Conservation (phyloP, 1,284 basidiomycete genomes). For the Ustilago bromivora region DNA sequence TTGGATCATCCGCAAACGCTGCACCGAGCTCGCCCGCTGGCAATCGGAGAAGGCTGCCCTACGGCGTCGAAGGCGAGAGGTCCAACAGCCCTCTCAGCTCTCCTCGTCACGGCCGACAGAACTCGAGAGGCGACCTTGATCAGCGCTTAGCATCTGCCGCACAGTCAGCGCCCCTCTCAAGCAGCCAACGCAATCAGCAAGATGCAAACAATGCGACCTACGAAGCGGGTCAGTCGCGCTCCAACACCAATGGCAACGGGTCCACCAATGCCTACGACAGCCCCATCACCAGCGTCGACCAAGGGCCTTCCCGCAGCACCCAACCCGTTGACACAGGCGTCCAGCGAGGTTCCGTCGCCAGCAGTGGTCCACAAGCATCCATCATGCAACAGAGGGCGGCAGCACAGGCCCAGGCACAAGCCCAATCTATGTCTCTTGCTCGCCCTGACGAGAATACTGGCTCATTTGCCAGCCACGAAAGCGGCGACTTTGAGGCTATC, state of each 20-base stretch:
- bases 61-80: slow-evolving; percentile 23
- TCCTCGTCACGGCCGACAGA: slow-evolving; percentile 33
- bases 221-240: slow-evolving; percentile 8
- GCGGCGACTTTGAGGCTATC: slow-evolving; percentile 49
- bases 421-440: slow-evolving; percentile 39
- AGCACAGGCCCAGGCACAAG: slow-evolving; percentile 55
- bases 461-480: slow-evolving; percentile 34
- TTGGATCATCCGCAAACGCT: slow-evolving; percentile 16
- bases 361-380: slow-evolving; percentile 36
- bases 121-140: slow-evolving; percentile 32
- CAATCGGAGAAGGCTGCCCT: slow-evolving; percentile 37
- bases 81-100: slow-evolving; percentile 44
- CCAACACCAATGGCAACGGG: slow-evolving; percentile 33
- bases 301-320: slow-evolving; percentile 32
- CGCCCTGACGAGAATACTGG: slow-evolving; percentile 22
- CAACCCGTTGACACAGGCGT: slow-evolving; percentile 30
- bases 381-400: slow-evolving; percentile 64
- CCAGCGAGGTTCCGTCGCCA: slow-evolving; percentile 9
- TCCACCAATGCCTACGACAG: slow-evolving; percentile 24
- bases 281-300: slow-evolving; percentile 41
- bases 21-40: slow-evolving; percentile 40
- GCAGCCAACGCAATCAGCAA: neutral
- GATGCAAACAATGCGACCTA: slow-evolving; percentile 1
- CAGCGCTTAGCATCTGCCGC: slow-evolving; percentile 20
- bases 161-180: neutral